These are phyloP conservation scores for Astrephomene gubernaculifera DNA, from an alignment of 139 green algal genomes.

Conservation along the genomic window DNA sequence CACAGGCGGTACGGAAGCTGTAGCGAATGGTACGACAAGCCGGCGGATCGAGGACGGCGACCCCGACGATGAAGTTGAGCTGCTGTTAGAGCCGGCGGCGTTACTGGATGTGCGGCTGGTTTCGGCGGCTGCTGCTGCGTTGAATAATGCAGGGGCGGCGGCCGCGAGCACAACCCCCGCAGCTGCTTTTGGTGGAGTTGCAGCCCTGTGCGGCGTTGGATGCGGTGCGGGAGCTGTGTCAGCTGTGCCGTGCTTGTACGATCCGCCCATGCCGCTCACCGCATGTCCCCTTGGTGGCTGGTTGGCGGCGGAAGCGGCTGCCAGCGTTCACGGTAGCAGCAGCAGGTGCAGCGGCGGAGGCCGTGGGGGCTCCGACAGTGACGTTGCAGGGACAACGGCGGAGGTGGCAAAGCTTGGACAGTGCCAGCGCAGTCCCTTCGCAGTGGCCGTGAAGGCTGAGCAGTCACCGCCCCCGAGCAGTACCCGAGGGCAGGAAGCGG, in stretches of 20 bases:
- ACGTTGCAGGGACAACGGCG: no score
- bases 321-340: background rate
- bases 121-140: background rate
- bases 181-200: background rate
- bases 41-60: no score
- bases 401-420: no score
- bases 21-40: no score
- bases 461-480: no score
- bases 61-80: background rate
- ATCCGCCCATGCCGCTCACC: background rate
- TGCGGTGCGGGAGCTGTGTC: no score
- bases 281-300: slow-evolving; percentile 30
- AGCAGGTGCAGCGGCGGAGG: background rate
- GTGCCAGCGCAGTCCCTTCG: no score
- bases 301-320: background rate
- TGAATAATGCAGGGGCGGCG: background rate
- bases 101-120: background rate
- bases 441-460: no score
- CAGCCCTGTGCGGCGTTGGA: no score
- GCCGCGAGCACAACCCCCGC: background rate
- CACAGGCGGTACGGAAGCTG: no score
- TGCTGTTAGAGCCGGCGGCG: slow-evolving; percentile 17
- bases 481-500: no score
- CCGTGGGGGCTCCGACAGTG: no score
- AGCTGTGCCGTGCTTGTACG: background rate